phyloP scores from a whole-genome alignment of 192 early-diverging fungal genomes.

The Kappamyces sp. region DNA sequence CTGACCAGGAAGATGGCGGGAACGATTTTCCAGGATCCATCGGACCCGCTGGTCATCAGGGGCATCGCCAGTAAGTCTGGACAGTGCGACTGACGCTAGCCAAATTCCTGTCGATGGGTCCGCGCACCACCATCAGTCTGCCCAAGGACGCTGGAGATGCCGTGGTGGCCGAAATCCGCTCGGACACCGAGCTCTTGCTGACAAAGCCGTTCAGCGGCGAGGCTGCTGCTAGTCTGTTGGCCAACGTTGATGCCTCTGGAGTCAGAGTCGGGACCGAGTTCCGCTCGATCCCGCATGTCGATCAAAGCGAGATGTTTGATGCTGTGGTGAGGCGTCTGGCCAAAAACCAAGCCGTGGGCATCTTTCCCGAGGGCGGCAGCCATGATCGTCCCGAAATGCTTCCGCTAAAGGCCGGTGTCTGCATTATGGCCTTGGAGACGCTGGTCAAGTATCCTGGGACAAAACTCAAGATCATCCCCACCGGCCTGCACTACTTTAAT shows the following conservation, averaged over 20 bases:
- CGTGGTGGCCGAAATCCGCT: constrained; percentile 70
- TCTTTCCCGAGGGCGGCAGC: constrained; percentile 97
- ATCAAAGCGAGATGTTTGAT: constrained; percentile 84
- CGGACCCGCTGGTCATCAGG: constrained; percentile 62
- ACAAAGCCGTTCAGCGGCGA: constrained; percentile 71
- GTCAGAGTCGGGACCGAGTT: constrained; percentile 16
- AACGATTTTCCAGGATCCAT: constrained; percentile 60
- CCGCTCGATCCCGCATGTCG: constrained; percentile 67
- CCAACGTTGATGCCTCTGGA: constrained; percentile 39
- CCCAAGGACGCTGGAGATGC: constrained; percentile 54
- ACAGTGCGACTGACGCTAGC: background rate
- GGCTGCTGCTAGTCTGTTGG: constrained; percentile 58
- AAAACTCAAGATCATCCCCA: constrained; percentile 90
- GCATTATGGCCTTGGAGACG: constrained; percentile 69
- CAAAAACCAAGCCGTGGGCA: constrained; percentile 75
- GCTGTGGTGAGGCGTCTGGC: constrained; percentile 74
- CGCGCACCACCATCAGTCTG: constrained; percentile 58
- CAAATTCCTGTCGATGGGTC: constrained; percentile 12
- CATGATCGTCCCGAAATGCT: constrained; percentile 96
- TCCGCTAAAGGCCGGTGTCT: constrained; percentile 78
- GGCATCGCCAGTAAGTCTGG: constrained; percentile 49
- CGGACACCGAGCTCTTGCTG: constrained; percentile 74
- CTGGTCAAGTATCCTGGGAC: constrained; percentile 76
- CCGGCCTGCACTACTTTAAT: constrained; percentile 93
- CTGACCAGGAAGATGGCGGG: constrained; percentile 68